Evolutionary conservation across 495 filamentous ascomycete species (phyloP).

Genomic region (Monascus purpureus): DNA sequence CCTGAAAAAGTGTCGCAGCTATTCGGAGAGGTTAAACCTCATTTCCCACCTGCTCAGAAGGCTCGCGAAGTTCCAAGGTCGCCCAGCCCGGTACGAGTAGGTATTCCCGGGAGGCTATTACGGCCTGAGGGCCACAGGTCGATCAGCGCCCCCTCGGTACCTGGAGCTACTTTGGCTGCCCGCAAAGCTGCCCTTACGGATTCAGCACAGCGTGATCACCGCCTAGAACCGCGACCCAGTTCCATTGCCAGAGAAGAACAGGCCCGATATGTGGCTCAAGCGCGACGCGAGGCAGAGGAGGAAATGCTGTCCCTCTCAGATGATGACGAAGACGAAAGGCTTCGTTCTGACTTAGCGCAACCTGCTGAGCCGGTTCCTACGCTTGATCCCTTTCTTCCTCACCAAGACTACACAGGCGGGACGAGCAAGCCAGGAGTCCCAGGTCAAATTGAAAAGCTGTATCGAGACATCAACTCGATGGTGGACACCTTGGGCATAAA

Average conservation of each 20-base stretch:
- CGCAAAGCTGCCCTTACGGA: constrained; percentile 28
- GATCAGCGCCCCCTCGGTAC: constrained; percentile 39
- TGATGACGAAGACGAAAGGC: constrained; percentile 51
- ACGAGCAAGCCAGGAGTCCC: constrained; percentile 46
- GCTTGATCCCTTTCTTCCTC: constrained; percentile 51
- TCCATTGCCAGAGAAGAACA: constrained; percentile 17
- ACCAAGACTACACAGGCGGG: constrained; percentile 52
- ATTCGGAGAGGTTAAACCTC: constrained; percentile 55
- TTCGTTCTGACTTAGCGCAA: constrained; percentile 41
- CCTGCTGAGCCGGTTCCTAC: constrained; percentile 37
- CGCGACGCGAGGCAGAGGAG: constrained; percentile 28
- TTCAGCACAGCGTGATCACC: constrained; percentile 18
- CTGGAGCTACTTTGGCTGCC: constrained; percentile 20
- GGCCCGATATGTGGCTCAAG: constrained; percentile 12
- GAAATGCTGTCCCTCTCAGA: constrained; percentile 30
- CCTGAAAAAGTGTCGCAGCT: constrained; percentile 19
- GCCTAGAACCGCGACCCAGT: constrained; percentile 11
- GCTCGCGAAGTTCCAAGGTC: constrained; percentile 51
- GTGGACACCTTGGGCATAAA: constrained; percentile 85
- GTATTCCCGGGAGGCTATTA: constrained; percentile 29
- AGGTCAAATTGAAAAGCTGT: constrained; percentile 71
- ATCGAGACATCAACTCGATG: constrained; percentile 93
- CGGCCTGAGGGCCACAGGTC: constrained; percentile 39
- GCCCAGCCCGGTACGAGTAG: constrained; percentile 58
- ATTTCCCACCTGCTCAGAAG: constrained; percentile 44